A percentile compares a stretch with the other conserved stretches of the same genome.
These are phyloP conservation scores for Spathaspora sp. DNA, from an alignment of 1,139 yeast genomes.

Conservation along the genomic window DNA sequence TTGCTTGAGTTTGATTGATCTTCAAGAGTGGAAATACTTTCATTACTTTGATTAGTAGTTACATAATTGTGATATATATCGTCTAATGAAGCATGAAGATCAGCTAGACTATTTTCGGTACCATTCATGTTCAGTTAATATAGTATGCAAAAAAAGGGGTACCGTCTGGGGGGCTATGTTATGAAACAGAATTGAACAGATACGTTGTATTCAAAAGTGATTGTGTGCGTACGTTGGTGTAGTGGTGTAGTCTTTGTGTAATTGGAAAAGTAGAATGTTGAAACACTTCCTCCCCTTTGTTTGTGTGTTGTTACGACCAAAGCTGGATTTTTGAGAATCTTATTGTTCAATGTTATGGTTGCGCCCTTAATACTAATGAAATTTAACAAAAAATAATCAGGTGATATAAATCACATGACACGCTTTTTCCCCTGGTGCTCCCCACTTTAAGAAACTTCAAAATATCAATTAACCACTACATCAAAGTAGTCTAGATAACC, in stretches of 20 bases:
- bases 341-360: neutral
- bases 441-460: neutral
- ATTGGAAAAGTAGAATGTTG: neutral
- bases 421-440: neutral
- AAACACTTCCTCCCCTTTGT: neutral
- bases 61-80: neutral
- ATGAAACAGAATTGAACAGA: too few species aligned
- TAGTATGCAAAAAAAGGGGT: neutral
- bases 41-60: neutral
- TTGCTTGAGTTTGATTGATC: neutral
- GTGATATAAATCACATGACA: neutral
- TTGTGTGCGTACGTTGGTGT: too few species aligned
- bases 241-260: neutral
- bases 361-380: neutral
- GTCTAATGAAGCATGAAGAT: neutral
- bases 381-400: neutral
- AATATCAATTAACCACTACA: neutral
- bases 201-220: too few species aligned
- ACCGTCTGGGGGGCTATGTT: neutral
- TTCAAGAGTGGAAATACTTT: neutral
- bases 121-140: neutral
- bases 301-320: neutral
- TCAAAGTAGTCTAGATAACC: slow-evolving; percentile 7
- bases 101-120: slow-evolving; percentile 1
- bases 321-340: neutral